phyloP scores from a whole-genome alignment of 2,329 filamentous ascomycete species.

The Scedosporium minutisporum region DNA sequence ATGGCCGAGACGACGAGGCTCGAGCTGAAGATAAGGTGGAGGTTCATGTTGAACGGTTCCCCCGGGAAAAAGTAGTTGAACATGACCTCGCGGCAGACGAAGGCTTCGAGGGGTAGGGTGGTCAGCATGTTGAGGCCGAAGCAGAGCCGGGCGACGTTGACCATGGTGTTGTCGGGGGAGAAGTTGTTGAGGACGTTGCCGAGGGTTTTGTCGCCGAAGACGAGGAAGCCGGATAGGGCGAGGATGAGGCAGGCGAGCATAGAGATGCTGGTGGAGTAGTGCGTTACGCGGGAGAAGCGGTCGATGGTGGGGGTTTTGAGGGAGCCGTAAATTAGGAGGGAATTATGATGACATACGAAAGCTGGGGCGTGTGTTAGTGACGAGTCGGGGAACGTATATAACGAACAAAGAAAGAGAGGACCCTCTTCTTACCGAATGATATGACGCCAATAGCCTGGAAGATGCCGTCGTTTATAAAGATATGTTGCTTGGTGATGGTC shows the following conservation, averaged over 20 bases:
- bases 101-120: conserved; percentile 89
- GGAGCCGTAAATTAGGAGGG: conserved; percentile 92
- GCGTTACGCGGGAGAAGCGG: conserved; percentile 85
- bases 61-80: conserved; percentile 66
- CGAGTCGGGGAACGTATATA: no score
- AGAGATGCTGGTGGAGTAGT: conserved; percentile 83
- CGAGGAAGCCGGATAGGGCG: conserved; percentile 82
- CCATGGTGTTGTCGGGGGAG: conserved; percentile 77
- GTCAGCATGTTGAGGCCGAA: conserved; percentile 99
- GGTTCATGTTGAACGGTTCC: conserved; percentile 69
- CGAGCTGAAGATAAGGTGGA: conserved; percentile 81
- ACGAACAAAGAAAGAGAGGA: no score
- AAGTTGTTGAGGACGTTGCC: conserved; percentile 99
- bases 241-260: conserved; percentile 86
- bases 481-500: conserved; percentile 55
- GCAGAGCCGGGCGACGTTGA: conserved; percentile 88
- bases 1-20: conserved; percentile 72
- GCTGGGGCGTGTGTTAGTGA: no score
- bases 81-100: conserved; percentile 96
- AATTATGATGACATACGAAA: conserved; percentile 82
- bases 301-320: conserved; percentile 90
- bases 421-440: conserved; percentile 78
- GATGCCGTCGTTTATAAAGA: conserved; percentile 78
- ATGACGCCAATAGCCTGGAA: conserved; percentile 97
- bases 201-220: conserved; percentile 82